Percentiles rank a stretch among this genome's conserved stretches.
Evolutionary conservation across 805 yeast species (phyloP).

Genomic region (Scheffersomyces spartinae): DNA sequence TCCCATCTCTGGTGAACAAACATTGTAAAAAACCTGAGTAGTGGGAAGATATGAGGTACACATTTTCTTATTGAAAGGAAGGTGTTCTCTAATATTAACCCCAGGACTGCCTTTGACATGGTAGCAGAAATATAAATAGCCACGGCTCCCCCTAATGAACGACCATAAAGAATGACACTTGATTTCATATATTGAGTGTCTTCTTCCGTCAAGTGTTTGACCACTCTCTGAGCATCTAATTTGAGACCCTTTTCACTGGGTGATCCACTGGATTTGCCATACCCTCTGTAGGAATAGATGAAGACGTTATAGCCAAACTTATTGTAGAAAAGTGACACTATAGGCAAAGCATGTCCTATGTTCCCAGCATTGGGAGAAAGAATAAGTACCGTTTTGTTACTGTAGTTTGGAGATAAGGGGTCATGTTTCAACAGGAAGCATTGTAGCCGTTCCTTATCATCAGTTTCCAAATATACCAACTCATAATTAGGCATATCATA

Average conservation of each 20-base stretch:
- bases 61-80: conserved; percentile 63
- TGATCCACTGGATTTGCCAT: conserved; percentile 68
- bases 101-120: conserved; percentile 40
- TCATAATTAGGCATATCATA: conserved; percentile 52
- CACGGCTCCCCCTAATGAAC: conserved; percentile 93
- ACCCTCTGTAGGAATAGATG: conserved; percentile 83
- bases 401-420: conserved; percentile 19
- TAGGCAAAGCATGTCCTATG: conserved; percentile 82
- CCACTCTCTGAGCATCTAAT: conserved; percentile 64
- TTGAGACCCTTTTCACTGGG: conserved; percentile 76
- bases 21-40: conserved; percentile 39
- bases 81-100: conserved; percentile 76
- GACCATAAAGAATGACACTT: conserved; percentile 63
- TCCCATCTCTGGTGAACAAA: conserved; percentile 80
- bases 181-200: conserved; percentile 44
- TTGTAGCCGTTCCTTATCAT: conserved; percentile 60
- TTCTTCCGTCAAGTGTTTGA: conserved; percentile 39
- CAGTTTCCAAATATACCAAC: conserved; percentile 45
- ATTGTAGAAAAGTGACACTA: conserved; percentile 57
- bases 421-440: conserved; percentile 52
- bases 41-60: conserved; percentile 66
- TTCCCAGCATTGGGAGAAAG: conserved; percentile 94
- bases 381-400: conserved; percentile 60
- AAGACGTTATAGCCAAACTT: conserved; percentile 65
- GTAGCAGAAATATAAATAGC: conserved; percentile 69